phyloP scores from a whole-genome alignment of 257 asterid genomes.

The Avicennia marina region DNA sequence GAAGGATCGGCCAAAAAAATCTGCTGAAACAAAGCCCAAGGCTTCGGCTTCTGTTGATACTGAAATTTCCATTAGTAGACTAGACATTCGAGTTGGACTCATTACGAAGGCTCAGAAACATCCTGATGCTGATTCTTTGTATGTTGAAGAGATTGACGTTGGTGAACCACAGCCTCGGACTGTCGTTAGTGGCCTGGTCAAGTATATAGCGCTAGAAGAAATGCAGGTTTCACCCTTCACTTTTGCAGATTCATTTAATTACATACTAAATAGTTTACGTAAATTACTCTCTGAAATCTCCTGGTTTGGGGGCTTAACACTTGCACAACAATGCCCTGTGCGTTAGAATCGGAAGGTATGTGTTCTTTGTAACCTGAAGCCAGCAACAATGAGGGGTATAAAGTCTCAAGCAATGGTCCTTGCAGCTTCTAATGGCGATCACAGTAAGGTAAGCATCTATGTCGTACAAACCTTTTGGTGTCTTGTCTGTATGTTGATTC shows the following conservation, averaged over 20 bases:
- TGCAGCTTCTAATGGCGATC: slow-evolving; percentile 78
- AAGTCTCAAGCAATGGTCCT: slow-evolving; percentile 99
- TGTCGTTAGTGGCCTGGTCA: slow-evolving; percentile 97
- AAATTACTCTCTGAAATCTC: too few species aligned
- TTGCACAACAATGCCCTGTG: slow-evolving; percentile 7
- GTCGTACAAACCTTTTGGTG: background rate
- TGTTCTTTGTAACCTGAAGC: slow-evolving; percentile 95
- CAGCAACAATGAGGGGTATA: slow-evolving; percentile 87
- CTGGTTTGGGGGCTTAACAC: background rate
- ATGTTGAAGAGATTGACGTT: slow-evolving; percentile 96
- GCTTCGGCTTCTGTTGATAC: slow-evolving; percentile 45
- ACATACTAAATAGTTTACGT: background rate
- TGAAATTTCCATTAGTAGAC: slow-evolving; percentile 64
- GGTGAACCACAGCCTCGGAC: slow-evolving; percentile 90
- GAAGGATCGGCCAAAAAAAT: slow-evolving; percentile 57
- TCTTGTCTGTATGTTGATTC: too few species aligned
- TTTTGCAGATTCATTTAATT: background rate
- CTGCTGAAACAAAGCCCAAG: slow-evolving; percentile 59
- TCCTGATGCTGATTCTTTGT: slow-evolving; percentile 89
- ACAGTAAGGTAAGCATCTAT: slow-evolving; percentile 53
- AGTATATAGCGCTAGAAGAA: slow-evolving; percentile 80
- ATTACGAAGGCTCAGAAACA: slow-evolving; percentile 78
- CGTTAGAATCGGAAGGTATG: slow-evolving; percentile 91
- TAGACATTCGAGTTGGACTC: slow-evolving; percentile 92
- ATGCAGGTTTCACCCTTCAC: slow-evolving; percentile 63